phyloP scores from a whole-genome alignment of 495 filamentous ascomycete genomes.

The Chaetomium fimeti region DNA sequence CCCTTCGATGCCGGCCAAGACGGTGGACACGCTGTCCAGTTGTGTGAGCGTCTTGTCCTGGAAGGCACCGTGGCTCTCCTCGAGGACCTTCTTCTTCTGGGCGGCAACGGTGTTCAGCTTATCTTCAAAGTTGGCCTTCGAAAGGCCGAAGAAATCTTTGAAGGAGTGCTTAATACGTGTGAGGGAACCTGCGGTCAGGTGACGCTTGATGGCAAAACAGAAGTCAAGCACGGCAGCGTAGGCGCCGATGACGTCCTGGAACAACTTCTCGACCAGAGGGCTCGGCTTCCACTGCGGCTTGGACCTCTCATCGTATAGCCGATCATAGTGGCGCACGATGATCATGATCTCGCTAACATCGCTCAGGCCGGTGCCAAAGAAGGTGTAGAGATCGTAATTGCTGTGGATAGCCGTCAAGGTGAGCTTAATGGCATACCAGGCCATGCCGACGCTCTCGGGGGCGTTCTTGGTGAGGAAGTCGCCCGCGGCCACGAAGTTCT shows the following conservation, averaged over 20 bases:
- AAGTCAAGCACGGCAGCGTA: conserved; percentile 32
- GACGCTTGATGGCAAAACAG: conserved; percentile 30
- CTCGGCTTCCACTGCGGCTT: conserved; percentile 30
- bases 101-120: conserved; percentile 25
- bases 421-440: conserved; percentile 33
- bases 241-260: conserved; percentile 27
- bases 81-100: conserved; percentile 32
- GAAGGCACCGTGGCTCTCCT: conserved; percentile 32
- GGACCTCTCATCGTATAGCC: conserved; percentile 29
- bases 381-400: conserved; percentile 37
- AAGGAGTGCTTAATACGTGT: conserved; percentile 30
- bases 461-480: conserved; percentile 27
- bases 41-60: conserved; percentile 32
- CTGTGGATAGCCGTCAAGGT: conserved; percentile 33
- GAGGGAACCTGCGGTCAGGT: conserved; percentile 27
- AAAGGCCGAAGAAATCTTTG: conserved; percentile 33
- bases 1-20: conserved; percentile 22
- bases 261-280: conserved; percentile 32
- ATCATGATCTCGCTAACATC: conserved; percentile 38
- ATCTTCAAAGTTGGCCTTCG: conserved; percentile 31
- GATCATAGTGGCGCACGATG: conserved; percentile 33
- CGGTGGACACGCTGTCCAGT: conserved; percentile 23
- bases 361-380: conserved; percentile 32
- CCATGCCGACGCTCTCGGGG: conserved; percentile 33
- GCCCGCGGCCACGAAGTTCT: conserved; percentile 30